A percentile compares a stretch with the other conserved stretches of the same genome.
These are phyloP conservation scores for Aspergillus sp. DNA, from an alignment of 2,329 filamentous ascomycete species.

Conservation along the genomic window DNA sequence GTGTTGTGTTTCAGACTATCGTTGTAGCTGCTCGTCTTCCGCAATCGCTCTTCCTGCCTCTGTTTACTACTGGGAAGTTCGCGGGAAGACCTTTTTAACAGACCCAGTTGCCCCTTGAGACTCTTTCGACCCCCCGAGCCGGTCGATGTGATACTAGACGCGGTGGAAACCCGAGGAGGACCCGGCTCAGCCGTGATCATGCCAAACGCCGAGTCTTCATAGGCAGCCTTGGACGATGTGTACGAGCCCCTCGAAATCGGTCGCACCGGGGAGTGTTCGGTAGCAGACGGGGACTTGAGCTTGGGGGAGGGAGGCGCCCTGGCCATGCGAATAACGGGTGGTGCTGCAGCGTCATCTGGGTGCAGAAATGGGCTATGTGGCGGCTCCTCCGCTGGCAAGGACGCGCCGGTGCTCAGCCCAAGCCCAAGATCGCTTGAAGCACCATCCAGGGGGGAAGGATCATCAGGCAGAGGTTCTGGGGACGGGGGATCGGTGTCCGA, in stretches of 20 bases:
- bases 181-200: conserved; percentile 33
- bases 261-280: conserved; percentile 18
- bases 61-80: conserved; percentile 31
- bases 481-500: conserved; percentile 31
- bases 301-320: conserved; percentile 72
- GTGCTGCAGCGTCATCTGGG: conserved; percentile 48
- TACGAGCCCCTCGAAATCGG: conserved; percentile 30
- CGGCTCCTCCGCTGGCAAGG: conserved; percentile 45
- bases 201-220: conserved; percentile 29
- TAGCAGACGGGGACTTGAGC: conserved; percentile 45
- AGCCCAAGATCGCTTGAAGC: conserved; percentile 38
- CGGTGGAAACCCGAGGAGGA: conserved; percentile 27
- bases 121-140: conserved; percentile 31
- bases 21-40: conserved; percentile 25
- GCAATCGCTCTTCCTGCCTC: conserved; percentile 20
- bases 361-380: conserved; percentile 41
- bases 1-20: conserved; percentile 24
- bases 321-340: conserved; percentile 71
- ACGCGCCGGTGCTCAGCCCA: conserved; percentile 65
- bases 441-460: conserved; percentile 8
- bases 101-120: conserved; percentile 24
- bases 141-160: conserved; percentile 31
- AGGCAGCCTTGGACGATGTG: conserved; percentile 22
- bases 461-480: conserved; percentile 18
- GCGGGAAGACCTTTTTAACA: conserved; percentile 28